Conservation (phyloP, 208 protist species). For the Trypanosoma avium region DNA sequence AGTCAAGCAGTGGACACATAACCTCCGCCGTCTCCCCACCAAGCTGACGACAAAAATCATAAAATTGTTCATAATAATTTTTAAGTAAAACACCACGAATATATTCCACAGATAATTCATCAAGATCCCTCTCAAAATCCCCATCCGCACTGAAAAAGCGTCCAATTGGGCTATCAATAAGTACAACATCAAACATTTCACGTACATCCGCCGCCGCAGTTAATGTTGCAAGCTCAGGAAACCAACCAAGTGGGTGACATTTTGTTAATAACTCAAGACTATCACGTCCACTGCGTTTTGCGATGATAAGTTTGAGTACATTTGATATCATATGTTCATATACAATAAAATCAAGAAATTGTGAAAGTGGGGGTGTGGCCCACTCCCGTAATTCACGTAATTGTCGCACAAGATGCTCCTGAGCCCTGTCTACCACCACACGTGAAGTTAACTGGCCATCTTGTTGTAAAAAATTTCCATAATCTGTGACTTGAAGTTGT, state of each 20-base stretch:
- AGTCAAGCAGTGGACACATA: conserved; percentile 90
- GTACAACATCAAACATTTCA: conserved; percentile 97
- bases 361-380: conserved; percentile 93
- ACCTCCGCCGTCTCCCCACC: conserved; percentile 90
- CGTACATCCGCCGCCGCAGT: conserved; percentile 86
- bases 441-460: conserved; percentile 91
- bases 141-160: conserved; percentile 79
- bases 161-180: conserved; percentile 97
- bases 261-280: conserved; percentile 93
- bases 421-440: conserved; percentile 90
- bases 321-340: conserved; percentile 98
- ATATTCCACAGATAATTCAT: conserved; percentile 97
- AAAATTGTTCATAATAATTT: conserved; percentile 99
- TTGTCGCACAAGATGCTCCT: conserved; percentile 95
- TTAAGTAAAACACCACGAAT: conserved; percentile 98
- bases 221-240: conserved; percentile 94
- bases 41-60: conserved; percentile 90
- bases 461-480: conserved; percentile 97
- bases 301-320: conserved; percentile 90
- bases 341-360: conserved; percentile 99
- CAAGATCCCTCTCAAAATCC: conserved; percentile 83
- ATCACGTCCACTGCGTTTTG: conserved; percentile 79
- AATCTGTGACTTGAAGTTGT: conserved; percentile 97
- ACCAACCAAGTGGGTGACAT: conserved; percentile 98
- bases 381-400: conserved; percentile 96